Evolutionary conservation across 768 basidiomycete genomes (phyloP), one percentile per base, ranked within the genome.

Genomic region (Pisolithus sp.): DNA sequence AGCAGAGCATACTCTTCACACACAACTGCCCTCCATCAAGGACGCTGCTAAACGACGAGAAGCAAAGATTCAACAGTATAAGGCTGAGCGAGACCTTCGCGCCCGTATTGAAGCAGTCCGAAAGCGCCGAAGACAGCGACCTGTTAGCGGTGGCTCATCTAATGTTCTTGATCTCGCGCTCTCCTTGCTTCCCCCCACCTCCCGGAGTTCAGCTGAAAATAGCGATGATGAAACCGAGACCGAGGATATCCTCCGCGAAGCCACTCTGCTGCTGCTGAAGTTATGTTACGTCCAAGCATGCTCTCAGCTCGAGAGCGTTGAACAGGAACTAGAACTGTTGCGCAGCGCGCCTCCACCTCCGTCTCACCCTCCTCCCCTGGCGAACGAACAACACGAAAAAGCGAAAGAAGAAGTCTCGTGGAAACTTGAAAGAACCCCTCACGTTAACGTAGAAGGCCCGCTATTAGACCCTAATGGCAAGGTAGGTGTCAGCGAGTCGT

Each of bases 21-120:
- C 68, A 41, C 75, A 74, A 44, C 57, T 76, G 9, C 73, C 74
- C 8, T 59, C 71, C n/a, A 67, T 83, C 46, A 67, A 61, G 9
- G 87, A 97, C 65, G 78, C 85, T 18, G 78, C 81, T 1, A 80
- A 77, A 62, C 76, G 86, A 51, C 73, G 96, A 58, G 93, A 95
- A 57, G 66, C 85, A 31, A 99, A 96, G 73, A 96, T 99, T 56
- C 83, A 81, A 54, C 93, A 94, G 63, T 97, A 82, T 67, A 83
- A 85, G 67, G 79, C 81, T 51, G 93, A 95, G 68, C 94, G 89
- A 67, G 86, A 88, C 34, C 68, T 97, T 26, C 79, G 82, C 49
- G 68, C 69, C 18, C 77, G 77, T 52, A 80, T 97, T 24, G 79
- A 91, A 69, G 68, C 71, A 40, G 61, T 87, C 20, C 77, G 77